phyloP scores from a whole-genome alignment of 1,284 basidiomycete genomes.

The Flammula alnicola region DNA sequence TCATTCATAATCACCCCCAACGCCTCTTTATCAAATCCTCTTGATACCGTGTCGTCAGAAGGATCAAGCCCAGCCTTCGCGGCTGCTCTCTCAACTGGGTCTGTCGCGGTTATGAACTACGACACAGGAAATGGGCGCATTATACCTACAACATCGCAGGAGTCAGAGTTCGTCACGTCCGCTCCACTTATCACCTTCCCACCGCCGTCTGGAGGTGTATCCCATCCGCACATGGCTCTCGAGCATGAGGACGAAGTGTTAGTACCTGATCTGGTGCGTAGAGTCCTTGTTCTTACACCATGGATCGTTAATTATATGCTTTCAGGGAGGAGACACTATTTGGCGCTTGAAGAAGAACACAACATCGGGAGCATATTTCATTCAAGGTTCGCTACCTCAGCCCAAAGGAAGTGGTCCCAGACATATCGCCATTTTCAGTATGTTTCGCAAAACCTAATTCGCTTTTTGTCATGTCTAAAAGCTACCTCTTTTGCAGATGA shows the following conservation, averaged over 20 bases:
- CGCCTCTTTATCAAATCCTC: slow-evolving; percentile 49
- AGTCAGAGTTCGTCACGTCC: slow-evolving; percentile 44
- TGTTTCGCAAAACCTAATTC: no score
- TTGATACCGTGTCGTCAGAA: slow-evolving; percentile 52
- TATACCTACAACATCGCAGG: slow-evolving; percentile 46
- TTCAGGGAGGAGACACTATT: slow-evolving; percentile 65
- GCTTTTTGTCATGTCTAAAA: no score
- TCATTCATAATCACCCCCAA: slow-evolving; percentile 53
- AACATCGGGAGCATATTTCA: slow-evolving; percentile 46
- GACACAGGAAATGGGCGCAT: slow-evolving; percentile 58
- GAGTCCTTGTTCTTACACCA: neutral
- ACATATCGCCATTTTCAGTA: slow-evolving; percentile 61
- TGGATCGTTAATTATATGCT: neutral
- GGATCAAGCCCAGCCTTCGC: slow-evolving; percentile 59
- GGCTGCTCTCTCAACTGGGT: slow-evolving; percentile 53
- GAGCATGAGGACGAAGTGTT: slow-evolving; percentile 58
- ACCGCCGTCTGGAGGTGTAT: slow-evolving; percentile 38
- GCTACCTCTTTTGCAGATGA: slow-evolving; percentile 46
- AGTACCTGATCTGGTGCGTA: slow-evolving; percentile 65
- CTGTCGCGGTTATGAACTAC: slow-evolving; percentile 68
- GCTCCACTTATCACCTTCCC: slow-evolving; percentile 59
- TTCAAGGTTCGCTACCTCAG: slow-evolving; percentile 67
- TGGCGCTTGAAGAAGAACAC: slow-evolving; percentile 58
- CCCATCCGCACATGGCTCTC: slow-evolving; percentile 68
- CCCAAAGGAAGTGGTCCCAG: slow-evolving; percentile 69